Evolutionary conservation across 495 filamentous ascomycete genomes (phyloP).

Genomic region (Penicillium soppii): DNA sequence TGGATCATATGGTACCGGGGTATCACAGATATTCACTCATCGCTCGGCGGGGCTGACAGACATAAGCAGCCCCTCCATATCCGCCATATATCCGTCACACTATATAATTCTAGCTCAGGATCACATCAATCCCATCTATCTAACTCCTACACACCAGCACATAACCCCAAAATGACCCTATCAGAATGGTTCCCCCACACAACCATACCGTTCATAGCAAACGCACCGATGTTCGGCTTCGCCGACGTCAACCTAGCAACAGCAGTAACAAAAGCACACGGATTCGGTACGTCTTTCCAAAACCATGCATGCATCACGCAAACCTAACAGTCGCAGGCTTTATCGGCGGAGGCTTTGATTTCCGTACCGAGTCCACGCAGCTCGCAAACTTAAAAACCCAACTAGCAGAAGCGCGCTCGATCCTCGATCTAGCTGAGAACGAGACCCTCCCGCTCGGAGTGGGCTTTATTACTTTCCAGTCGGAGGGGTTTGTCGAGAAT

Average conservation of each 20-base stretch:
- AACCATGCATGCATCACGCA: background rate
- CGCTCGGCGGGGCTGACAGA: no score
- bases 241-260: conserved; percentile 66
- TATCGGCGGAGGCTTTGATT: conserved; percentile 70
- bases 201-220: conserved; percentile 52
- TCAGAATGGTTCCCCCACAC: conserved; percentile 19
- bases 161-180: background rate
- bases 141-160: no score
- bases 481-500: conserved; percentile 19
- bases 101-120: no score
- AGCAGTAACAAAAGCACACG: conserved; percentile 73
- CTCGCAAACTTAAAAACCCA: conserved; percentile 69
- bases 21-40: no score
- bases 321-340: conserved; percentile 24
- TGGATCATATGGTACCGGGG: no score
- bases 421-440: conserved; percentile 53
- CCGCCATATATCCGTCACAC: no score
- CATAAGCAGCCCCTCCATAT: no score
- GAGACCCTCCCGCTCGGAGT: conserved; percentile 58
- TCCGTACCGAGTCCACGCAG: conserved; percentile 62
- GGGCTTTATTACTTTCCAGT: conserved; percentile 55
- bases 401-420: conserved; percentile 61
- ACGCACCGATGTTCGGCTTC: conserved; percentile 72
- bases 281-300: conserved; percentile 54
- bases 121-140: background rate